A percentile compares a stretch with the other conserved stretches of the same genome.
These are phyloP conservation scores for rapeseed (Brassica napus) DNA, from an alignment of 345 rosid genomes.

Conservation along the genomic window DNA sequence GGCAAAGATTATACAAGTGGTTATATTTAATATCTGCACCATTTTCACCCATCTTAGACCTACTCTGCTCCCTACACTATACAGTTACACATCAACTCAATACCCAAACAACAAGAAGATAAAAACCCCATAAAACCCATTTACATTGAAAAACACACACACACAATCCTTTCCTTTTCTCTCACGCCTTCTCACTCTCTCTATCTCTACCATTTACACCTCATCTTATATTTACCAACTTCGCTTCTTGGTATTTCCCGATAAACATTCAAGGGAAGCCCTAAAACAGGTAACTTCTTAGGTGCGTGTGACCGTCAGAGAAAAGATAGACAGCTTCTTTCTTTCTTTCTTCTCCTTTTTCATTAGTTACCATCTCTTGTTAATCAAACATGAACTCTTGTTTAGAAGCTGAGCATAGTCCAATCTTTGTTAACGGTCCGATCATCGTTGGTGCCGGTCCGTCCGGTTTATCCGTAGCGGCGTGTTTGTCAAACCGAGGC, in stretches of 20 bases:
- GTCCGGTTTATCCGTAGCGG: slow-evolving; percentile 78
- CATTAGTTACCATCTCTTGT: neutral
- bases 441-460: slow-evolving; percentile 96
- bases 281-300: slow-evolving; percentile 35
- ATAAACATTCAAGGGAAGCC: slow-evolving; percentile 32
- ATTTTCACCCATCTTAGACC: slow-evolving; percentile 26
- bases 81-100: slow-evolving; percentile 1
- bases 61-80: slow-evolving; percentile 35
- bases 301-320: slow-evolving; percentile 24
- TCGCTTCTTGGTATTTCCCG: slow-evolving; percentile 37
- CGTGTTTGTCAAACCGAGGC: slow-evolving; percentile 63
- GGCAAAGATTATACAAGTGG: slow-evolving; percentile 38
- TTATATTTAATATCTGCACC: slow-evolving; percentile 38
- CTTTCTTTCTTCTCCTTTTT: neutral
- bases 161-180: slow-evolving; percentile 37
- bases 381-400: slow-evolving; percentile 48
- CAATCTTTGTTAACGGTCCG: slow-evolving; percentile 50
- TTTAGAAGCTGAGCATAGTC: slow-evolving; percentile 31
- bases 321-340: slow-evolving; percentile 20
- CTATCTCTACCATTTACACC: slow-evolving; percentile 34
- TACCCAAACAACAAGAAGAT: slow-evolving; percentile 30
- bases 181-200: slow-evolving; percentile 37
- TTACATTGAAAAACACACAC: slow-evolving; percentile 28
- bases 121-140: slow-evolving; percentile 13
- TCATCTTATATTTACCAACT: slow-evolving; percentile 34